phyloP scores from a whole-genome alignment of 2,329 filamentous ascomycete species.

The Penicillium sp. region DNA sequence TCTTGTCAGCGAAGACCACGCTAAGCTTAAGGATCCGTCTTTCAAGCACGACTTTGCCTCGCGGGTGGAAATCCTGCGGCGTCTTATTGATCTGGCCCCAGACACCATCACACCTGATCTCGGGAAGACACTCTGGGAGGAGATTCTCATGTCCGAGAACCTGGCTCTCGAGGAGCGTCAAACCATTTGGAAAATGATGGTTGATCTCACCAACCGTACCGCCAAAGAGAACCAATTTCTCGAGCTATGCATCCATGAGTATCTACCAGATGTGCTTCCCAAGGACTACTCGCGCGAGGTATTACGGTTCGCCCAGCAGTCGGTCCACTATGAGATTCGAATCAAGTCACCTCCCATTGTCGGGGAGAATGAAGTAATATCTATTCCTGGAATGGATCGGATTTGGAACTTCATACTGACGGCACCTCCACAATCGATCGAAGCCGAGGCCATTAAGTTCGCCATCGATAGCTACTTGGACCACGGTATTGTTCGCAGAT shows the following conservation, averaged over 20 bases:
- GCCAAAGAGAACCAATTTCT: conserved; percentile 40
- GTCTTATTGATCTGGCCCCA: conserved; percentile 61
- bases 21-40: conserved; percentile 40
- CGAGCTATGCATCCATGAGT: conserved; percentile 44
- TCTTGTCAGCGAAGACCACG: conserved; percentile 46
- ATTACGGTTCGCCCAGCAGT: conserved; percentile 44
- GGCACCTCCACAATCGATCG: conserved; percentile 63
- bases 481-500: conserved; percentile 41
- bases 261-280: conserved; percentile 41
- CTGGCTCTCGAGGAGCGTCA: conserved; percentile 61
- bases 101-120: conserved; percentile 61
- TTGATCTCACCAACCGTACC: conserved; percentile 30
- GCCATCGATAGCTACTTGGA: conserved; percentile 74
- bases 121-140: conserved; percentile 66
- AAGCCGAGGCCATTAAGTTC: conserved; percentile 64
- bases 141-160: conserved; percentile 65
- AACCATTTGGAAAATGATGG: conserved; percentile 68
- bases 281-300: conserved; percentile 40
- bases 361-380: conserved; percentile 40
- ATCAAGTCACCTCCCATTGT: conserved; percentile 54
- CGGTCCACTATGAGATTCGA: conserved; percentile 50
- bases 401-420: conserved; percentile 81
- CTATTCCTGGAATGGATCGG: conserved; percentile 59
- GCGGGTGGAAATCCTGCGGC: conserved; percentile 57
- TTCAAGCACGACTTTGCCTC: conserved; percentile 49